These are phyloP conservation scores for Colletotrichum sp. DNA, from an alignment of 2,329 filamentous ascomycete genomes.

Conservation along the genomic window DNA sequence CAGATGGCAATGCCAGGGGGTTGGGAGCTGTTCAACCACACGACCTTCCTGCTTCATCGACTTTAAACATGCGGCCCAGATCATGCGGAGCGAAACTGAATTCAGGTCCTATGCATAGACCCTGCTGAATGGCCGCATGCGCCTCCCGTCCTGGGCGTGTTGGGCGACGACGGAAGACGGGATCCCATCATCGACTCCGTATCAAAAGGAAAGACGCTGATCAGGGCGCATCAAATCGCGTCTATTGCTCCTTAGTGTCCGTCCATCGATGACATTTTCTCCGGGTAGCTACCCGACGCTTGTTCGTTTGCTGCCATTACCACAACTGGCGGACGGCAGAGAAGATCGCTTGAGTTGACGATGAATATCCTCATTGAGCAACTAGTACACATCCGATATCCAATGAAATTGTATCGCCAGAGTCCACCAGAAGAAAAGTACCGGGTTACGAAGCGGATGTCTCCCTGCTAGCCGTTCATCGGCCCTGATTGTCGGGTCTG, in stretches of 20 bases:
- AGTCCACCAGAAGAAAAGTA: not conserved
- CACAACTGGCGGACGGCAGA: not conserved
- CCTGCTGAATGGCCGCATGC: not conserved
- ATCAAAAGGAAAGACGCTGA: not conserved
- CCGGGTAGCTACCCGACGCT: not conserved
- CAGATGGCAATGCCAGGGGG: not conserved
- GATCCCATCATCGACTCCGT: not conserved
- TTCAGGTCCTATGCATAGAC: not conserved
- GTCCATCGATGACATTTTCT: not conserved
- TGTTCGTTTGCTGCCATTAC: not conserved
- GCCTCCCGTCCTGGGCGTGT: not conserved
- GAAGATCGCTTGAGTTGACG: not conserved
- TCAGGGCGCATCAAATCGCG: not conserved
- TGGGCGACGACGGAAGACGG: not conserved
- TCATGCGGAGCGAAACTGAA: not conserved
- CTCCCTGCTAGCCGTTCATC: not conserved
- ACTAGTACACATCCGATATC: not conserved
- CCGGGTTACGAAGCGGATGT: not conserved
- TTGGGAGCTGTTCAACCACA: not conserved
- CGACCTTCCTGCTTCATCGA: not conserved
- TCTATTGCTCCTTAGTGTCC: not conserved
- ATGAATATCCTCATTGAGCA: not conserved
- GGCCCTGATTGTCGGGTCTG: constrained; percentile 9
- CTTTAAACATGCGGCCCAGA: not conserved
- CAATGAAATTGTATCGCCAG: not conserved